Evolutionary conservation across 805 yeast species (phyloP).

Genomic region (Lipomyces orientalis): DNA sequence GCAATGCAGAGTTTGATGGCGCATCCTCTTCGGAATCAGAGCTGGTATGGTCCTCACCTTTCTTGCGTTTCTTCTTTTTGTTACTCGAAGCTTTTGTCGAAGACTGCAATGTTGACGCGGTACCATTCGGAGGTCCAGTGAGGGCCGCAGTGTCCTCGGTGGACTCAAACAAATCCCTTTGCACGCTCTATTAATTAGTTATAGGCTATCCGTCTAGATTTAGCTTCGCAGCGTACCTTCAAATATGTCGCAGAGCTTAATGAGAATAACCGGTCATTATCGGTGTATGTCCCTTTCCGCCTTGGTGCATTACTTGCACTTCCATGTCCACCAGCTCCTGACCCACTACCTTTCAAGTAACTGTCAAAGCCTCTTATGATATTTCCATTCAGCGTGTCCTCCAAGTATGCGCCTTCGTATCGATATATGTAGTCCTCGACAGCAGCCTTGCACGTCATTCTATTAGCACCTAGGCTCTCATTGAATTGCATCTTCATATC

Average conservation of each 20-base stretch:
- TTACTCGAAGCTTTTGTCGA: slow-evolving; percentile 6
- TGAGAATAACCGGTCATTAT: slow-evolving; percentile 37
- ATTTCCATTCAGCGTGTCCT: slow-evolving; percentile 73
- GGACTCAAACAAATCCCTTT: slow-evolving; percentile 26
- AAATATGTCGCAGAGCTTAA: slow-evolving; percentile 38
- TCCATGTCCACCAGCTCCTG: slow-evolving; percentile 29
- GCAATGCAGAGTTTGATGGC: slow-evolving; percentile 14
- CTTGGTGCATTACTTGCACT: slow-evolving; percentile 12
- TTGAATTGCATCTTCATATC: background rate
- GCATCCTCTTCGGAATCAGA: slow-evolving; percentile 23
- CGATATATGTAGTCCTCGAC: slow-evolving; percentile 81
- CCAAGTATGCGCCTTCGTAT: slow-evolving; percentile 76
- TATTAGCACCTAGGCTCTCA: background rate
- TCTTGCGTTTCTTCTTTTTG: slow-evolving; percentile 34
- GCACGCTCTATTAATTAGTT: slow-evolving; percentile 19
- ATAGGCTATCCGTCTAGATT: background rate
- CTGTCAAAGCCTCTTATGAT: slow-evolving; percentile 91
- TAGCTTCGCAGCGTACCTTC: slow-evolving; percentile 14
- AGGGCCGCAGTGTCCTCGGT: slow-evolving; percentile 12
- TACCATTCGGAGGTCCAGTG: background rate
- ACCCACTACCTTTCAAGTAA: slow-evolving; percentile 57
- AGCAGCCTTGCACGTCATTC: background rate
- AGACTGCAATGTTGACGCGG: background rate
- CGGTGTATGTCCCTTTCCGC: slow-evolving; percentile 28
- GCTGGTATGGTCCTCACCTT: slow-evolving; percentile 31